Percentiles rank a stretch among this genome's conserved stretches.
These are phyloP conservation scores for Epichloe baconii DNA, from an alignment of 2,329 filamentous ascomycete genomes.

Conservation along the genomic window DNA sequence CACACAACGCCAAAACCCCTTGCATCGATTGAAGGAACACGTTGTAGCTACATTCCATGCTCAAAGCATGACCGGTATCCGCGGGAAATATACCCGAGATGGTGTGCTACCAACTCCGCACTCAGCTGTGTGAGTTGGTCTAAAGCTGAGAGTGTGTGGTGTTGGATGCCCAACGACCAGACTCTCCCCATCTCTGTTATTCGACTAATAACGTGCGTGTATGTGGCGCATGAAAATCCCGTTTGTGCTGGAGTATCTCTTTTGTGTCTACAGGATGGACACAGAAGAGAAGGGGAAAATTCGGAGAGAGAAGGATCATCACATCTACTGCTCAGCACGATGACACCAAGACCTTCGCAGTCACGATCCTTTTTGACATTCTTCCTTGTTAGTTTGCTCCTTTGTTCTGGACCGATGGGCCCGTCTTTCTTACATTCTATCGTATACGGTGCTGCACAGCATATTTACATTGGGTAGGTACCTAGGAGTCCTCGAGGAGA, in stretches of 20 bases:
- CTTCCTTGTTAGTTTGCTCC: background rate
- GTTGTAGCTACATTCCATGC: background rate
- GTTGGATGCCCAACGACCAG: constrained; percentile 1
- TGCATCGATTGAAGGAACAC: background rate
- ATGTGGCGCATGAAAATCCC: background rate
- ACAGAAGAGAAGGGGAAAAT: too few relatives aligned
- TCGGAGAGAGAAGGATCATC: too few relatives aligned
- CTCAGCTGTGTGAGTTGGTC: background rate
- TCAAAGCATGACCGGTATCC: background rate
- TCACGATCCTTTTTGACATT: background rate
- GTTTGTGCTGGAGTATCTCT: background rate
- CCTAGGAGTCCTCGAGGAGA: too few relatives aligned
- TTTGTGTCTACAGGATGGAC: background rate
- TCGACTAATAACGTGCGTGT: too few relatives aligned
- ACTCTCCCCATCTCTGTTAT: background rate
- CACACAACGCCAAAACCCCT: background rate
- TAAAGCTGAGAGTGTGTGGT: background rate
- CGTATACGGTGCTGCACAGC: too few relatives aligned
- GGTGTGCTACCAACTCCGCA: background rate
- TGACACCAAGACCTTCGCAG: background rate
- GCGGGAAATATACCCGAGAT: background rate
- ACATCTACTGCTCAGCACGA: background rate
- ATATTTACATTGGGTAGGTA: too few relatives aligned
- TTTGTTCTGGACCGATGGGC: background rate
- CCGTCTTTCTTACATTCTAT: background rate